Evolutionary conservation across 1,284 basidiomycete genomes (phyloP).

Genomic region (Trichosporon coremiiforme): DNA sequence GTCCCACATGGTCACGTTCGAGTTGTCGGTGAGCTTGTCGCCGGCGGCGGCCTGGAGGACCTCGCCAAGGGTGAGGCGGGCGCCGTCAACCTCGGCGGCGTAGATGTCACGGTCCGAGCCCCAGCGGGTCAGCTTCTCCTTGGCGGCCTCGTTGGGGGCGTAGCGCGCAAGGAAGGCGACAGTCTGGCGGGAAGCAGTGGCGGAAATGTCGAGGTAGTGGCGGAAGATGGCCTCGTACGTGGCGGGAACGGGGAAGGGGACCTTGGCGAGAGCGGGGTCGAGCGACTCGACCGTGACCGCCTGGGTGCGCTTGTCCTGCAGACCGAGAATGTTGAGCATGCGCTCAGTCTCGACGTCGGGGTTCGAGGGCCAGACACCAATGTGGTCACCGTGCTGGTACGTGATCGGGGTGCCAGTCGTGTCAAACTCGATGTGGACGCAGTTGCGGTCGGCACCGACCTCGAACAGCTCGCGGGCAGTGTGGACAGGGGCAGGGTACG

Average conservation of each 20-base stretch:
- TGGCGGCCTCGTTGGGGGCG: slow-evolving; percentile 78
- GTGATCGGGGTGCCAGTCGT: slow-evolving; percentile 93
- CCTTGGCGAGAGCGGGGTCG: slow-evolving; percentile 95
- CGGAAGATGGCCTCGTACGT: slow-evolving; percentile 92
- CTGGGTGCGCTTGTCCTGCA: slow-evolving; percentile 70
- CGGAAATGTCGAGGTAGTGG: slow-evolving; percentile 95
- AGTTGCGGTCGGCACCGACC: slow-evolving; percentile 76
- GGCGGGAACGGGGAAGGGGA: slow-evolving; percentile 96
- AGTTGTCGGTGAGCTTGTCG: slow-evolving; percentile 65
- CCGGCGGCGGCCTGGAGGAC: slow-evolving; percentile 83
- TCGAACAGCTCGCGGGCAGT: slow-evolving; percentile 82
- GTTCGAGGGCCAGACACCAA: slow-evolving; percentile 64
- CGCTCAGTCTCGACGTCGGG: slow-evolving; percentile 89
- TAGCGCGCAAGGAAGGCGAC: slow-evolving; percentile 83
- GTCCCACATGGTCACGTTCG: slow-evolving; percentile 73
- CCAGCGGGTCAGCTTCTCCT: slow-evolving; percentile 71
- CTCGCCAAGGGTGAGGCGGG: slow-evolving; percentile 87
- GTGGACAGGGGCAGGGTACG: slow-evolving; percentile 81
- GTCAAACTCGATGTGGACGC: slow-evolving; percentile 92
- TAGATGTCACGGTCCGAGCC: slow-evolving; percentile 88
- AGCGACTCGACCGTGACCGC: slow-evolving; percentile 92
- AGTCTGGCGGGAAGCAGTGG: slow-evolving; percentile 89
- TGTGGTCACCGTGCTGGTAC: neutral
- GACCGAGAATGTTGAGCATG: slow-evolving; percentile 80
- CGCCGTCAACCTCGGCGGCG: slow-evolving; percentile 70